Percentiles rank a stretch among this genome's conserved stretches.
Conservation (phyloP, 2,329 filamentous ascomycete species). For the Raffaelea deltoideospora region DNA sequence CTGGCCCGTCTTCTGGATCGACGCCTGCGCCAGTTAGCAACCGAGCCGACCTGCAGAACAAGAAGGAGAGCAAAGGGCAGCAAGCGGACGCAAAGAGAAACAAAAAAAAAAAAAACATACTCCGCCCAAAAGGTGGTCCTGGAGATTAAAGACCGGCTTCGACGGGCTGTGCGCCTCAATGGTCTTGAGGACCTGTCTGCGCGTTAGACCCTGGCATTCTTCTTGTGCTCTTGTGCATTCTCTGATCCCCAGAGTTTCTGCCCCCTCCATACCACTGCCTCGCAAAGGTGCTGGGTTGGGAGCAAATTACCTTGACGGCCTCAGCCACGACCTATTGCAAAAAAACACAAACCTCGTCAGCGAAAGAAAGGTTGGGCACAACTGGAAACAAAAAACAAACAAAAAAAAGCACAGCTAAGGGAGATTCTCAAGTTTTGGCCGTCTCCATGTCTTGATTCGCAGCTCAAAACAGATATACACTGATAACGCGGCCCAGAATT, state of each 20-base stretch:
- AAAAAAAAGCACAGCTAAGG: too few relatives aligned
- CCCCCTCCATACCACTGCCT: neutral
- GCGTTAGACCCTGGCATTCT: too few relatives aligned
- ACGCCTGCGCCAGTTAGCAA: slow-evolving; percentile 42
- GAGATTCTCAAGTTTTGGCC: too few relatives aligned
- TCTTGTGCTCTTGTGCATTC: too few relatives aligned
- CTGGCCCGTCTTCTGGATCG: slow-evolving; percentile 66
- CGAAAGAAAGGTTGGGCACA: slow-evolving; percentile 4
- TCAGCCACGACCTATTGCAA: slow-evolving; percentile 59
- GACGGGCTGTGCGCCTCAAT: slow-evolving; percentile 58
- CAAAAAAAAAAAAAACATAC: slow-evolving; percentile 38
- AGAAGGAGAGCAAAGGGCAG: neutral
- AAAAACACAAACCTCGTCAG: neutral
- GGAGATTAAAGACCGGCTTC: slow-evolving; percentile 68
- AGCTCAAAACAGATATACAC: too few relatives aligned
- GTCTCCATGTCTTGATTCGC: too few relatives aligned
- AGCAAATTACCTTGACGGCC: slow-evolving; percentile 54
- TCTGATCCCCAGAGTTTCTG: too few relatives aligned
- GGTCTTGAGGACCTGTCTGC: slow-evolving; percentile 58
- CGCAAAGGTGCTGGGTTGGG: neutral
- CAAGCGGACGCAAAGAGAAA: slow-evolving; percentile 1
- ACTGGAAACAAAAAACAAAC: neutral
- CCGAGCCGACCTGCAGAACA: neutral
- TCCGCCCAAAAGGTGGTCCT: slow-evolving; percentile 81
- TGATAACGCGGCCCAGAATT: too few relatives aligned